phyloP scores from a whole-genome alignment of 768 basidiomycete genomes.

The Hydnomerulius pinastri region DNA sequence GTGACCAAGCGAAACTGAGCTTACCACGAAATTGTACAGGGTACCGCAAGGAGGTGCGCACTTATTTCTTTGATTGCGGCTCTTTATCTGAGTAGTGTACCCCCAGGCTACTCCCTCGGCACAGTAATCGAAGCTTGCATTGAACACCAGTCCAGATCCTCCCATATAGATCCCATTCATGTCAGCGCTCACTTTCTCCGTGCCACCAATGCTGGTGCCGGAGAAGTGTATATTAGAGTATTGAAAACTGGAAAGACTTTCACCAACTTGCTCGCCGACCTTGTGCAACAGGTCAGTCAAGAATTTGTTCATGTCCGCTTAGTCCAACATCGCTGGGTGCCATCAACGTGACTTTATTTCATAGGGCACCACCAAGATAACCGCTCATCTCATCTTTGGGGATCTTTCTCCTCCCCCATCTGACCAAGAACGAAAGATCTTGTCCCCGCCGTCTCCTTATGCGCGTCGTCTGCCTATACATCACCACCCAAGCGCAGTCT shows the following conservation, averaged over 20 bases:
- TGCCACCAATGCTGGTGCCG: conserved; percentile 41
- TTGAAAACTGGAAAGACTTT: conserved; percentile 55
- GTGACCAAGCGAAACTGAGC: conserved; percentile 2
- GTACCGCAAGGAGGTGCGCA: conserved; percentile 55
- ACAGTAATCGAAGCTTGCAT: conserved; percentile 56
- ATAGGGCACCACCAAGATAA: conserved; percentile 49
- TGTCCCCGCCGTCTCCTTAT: conserved; percentile 56
- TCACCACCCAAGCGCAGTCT: conserved; percentile 49
- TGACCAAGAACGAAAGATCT: conserved; percentile 17
- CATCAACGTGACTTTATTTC: neutral
- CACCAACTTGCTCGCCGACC: conserved; percentile 58
- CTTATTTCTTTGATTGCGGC: neutral
- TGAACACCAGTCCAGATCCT: conserved; percentile 46
- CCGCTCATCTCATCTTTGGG: conserved; percentile 59
- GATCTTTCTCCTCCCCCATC: conserved; percentile 37
- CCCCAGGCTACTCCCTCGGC: conserved; percentile 59
- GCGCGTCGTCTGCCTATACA: conserved; percentile 60
- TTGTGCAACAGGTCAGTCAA: conserved; percentile 54
- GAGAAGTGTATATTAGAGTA: conserved; percentile 48
- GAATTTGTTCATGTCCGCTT: conserved; percentile 8
- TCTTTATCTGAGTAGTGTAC: neutral
- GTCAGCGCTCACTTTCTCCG: conserved; percentile 60
- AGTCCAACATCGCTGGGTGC: neutral
- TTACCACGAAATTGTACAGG: conserved; percentile 27
- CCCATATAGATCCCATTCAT: conserved; percentile 59